Evolutionary conservation across 2,329 filamentous ascomycete species (phyloP).

Genomic region (Pezicula rhizophila): DNA sequence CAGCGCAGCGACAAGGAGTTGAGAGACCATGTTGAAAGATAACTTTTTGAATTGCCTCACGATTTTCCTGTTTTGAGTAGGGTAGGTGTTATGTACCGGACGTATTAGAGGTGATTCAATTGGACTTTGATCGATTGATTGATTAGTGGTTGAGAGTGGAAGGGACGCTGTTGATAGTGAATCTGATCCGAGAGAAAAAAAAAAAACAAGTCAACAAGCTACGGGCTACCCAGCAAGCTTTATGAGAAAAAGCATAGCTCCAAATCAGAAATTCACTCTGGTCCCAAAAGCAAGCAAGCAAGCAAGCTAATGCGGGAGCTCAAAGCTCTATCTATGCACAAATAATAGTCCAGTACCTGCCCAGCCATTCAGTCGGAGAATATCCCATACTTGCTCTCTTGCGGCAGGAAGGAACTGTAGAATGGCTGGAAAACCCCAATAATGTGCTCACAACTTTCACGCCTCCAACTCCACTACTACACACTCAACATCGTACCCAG

Average conservation of each 20-base stretch:
- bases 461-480: too few relatives aligned
- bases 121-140: not conserved
- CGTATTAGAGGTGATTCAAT: not conserved
- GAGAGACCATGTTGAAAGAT: slow-evolving; percentile 14
- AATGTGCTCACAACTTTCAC: not conserved
- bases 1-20: slow-evolving; percentile 25
- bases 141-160: not conserved
- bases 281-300: too few relatives aligned
- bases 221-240: not conserved
- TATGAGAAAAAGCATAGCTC: not conserved
- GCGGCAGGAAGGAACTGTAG: too few relatives aligned
- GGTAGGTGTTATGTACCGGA: not conserved
- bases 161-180: slow-evolving; percentile 1
- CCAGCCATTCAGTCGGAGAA: too few relatives aligned
- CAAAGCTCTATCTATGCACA: not conserved
- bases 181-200: not conserved
- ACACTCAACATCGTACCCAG: not conserved
- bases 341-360: too few relatives aligned
- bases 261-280: not conserved
- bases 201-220: not conserved
- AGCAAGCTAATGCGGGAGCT: not conserved
- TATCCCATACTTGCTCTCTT: not conserved
- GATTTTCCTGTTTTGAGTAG: not conserved
- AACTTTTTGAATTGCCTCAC: not conserved
- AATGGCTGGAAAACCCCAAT: not conserved